Conservation (phyloP, 306 rosid genomes). For the Potentilla sterilis region DNA sequence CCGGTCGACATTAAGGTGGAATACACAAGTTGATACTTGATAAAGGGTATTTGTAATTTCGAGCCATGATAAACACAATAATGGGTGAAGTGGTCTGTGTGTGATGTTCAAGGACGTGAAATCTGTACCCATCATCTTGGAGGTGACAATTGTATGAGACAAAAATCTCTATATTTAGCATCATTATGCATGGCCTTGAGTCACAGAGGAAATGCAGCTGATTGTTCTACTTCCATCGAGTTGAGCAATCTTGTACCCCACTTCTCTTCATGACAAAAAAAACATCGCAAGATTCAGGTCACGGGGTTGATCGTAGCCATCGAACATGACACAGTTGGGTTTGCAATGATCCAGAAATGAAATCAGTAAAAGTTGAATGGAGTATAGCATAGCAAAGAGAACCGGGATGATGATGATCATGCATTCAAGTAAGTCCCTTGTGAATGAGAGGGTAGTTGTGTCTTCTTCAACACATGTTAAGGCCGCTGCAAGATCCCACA, state of each 20-base stretch:
- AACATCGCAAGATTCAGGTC: constrained; percentile 12
- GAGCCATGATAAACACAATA: background rate
- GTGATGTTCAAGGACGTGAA: constrained; percentile 14
- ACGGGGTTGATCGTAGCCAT: constrained; percentile 28
- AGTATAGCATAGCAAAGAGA: constrained; percentile 17
- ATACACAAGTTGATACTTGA: background rate
- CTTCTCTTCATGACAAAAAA: constrained; percentile 9
- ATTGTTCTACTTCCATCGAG: constrained; percentile 16
- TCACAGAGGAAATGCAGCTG: constrained; percentile 3
- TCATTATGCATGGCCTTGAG: constrained; percentile 22
- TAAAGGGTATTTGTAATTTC: background rate
- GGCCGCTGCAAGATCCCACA: constrained; percentile 16
- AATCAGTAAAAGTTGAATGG: constrained; percentile 9
- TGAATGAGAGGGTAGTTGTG: constrained; percentile 19
- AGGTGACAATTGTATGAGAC: background rate
- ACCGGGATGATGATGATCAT: constrained; percentile 16
- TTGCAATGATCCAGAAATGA: constrained; percentile 10
- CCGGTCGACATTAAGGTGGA: too few species aligned
- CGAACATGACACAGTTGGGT: constrained; percentile 24
- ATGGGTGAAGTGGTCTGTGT: background rate
- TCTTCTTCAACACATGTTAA: constrained; percentile 36
- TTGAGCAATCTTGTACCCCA: constrained; percentile 16
- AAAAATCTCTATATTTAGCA: constrained; percentile 13
- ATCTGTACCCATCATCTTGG: constrained; percentile 20
- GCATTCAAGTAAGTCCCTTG: constrained; percentile 12